Conservation (phyloP, 345 rosid species). For the Salix suchowensis region DNA sequence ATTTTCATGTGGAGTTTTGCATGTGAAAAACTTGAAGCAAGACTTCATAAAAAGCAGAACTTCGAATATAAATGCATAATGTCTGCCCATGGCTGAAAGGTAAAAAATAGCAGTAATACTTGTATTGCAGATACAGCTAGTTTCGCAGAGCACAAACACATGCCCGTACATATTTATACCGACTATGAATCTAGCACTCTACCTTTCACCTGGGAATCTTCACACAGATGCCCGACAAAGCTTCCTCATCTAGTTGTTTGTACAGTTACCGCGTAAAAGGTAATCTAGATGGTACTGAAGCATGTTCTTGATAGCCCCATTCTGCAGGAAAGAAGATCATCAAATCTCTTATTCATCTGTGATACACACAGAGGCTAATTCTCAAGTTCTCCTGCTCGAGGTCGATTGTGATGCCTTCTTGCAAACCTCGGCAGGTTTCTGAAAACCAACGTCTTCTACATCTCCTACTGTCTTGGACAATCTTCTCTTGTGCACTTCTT, state of each 20-base stretch:
- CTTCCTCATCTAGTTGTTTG: neutral
- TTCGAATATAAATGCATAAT: neutral
- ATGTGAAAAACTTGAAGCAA: neutral
- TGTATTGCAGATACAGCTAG: neutral
- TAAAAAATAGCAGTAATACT: neutral
- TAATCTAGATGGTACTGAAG: neutral
- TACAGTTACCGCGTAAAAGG: neutral
- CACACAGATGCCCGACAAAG: neutral
- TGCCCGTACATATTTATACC: neutral
- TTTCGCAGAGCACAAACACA: neutral
- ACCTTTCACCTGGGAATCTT: neutral
- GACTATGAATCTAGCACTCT: neutral
- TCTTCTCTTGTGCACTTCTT: slow-evolving; percentile 59
- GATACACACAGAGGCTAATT: neutral
- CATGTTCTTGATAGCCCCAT: neutral
- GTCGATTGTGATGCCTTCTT: slow-evolving; percentile 13
- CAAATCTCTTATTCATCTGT: neutral
- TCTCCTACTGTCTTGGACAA: slow-evolving; percentile 68
- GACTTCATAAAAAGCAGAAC: neutral
- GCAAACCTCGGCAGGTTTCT: slow-evolving; percentile 45
- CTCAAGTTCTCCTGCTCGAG: slow-evolving; percentile 24
- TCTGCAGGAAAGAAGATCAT: neutral
- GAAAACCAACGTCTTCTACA: slow-evolving; percentile 67
- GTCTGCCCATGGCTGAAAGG: neutral
- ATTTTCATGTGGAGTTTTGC: neutral